Evolutionary conservation across 192 early-diverging fungal genomes (phyloP), one percentile per base, ranked within the genome.

Genomic region (Diversispora eburnea): DNA sequence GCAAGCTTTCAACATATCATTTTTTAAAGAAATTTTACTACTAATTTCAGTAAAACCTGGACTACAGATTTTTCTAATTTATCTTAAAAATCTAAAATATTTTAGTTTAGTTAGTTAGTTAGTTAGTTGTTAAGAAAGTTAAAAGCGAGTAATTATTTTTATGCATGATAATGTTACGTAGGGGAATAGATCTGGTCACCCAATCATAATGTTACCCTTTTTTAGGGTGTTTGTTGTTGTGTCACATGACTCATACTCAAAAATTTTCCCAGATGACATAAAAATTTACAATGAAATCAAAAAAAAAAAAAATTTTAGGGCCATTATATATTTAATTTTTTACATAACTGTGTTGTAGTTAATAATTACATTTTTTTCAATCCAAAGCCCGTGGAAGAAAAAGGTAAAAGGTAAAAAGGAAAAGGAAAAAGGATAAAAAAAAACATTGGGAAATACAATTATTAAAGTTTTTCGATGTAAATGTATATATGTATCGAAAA

Each of bases 271-370:
- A 43, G 51, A 56, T 70, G 39, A 52, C 17, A 51, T 41, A 54
- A 41, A 41, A 51, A 9, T 6, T 57, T 56, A 25, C 55, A 33
- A 13, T 41, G 49, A 46, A 51, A 70, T 25, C 41, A 51, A 46
- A 70, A 51, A 70, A 70, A 70, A 55, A 56, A 25, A 70, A 57
- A 13, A 22, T 20, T 19, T 55, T 42, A 70, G 69, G 57, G 57
- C 67, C 48, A 52, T 68, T 51, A 49, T 17, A 54, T 52, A 48
- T 25, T 17, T 17, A 8, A 20, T 33, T 52, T 51, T 70, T 55
- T 57, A 70, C 51, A 70, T 52, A 70, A 58, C 25, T 58, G 52
- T 42, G 41, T 57, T 15, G 52, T 19, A 51, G 39, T 22, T 42
- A 46, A 33, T 42, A 57, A 70, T 22, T 33, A 47, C 17, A 47